Percentiles rank a stretch among this genome's conserved stretches.
Evolutionary conservation across 176 grass and related monocot species (phyloP).

Genomic region (Avena sativa): DNA sequence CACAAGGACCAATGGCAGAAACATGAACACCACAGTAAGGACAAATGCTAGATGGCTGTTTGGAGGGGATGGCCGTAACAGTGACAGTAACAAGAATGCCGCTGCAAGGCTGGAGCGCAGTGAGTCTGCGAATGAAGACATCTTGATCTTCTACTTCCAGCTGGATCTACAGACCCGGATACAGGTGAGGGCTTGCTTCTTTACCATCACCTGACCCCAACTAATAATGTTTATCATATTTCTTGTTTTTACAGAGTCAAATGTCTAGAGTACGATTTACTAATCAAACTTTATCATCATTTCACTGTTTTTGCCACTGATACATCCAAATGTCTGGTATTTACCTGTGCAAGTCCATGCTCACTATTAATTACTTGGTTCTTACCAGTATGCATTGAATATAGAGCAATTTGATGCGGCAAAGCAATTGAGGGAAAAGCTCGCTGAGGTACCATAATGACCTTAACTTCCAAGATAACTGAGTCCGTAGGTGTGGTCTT

Average conservation of each 20-base stretch:
- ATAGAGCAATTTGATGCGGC: constrained; percentile 90
- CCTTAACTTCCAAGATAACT: constrained; percentile 31
- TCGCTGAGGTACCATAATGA: constrained; percentile 66
- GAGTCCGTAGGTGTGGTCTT: constrained; percentile 8
- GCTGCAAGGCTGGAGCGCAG: constrained; percentile 78
- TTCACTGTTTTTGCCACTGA: neutral
- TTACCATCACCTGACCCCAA: neutral
- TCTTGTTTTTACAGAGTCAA: neutral
- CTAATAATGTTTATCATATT: neutral
- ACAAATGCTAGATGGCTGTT: constrained; percentile 62
- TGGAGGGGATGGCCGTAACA: constrained; percentile 64
- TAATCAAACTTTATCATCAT: neutral
- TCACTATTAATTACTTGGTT: constrained; percentile 43
- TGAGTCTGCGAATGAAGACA: constrained; percentile 92
- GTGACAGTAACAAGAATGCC: constrained; percentile 38
- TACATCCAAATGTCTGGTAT: constrained; percentile 18
- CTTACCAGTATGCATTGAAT: constrained; percentile 88
- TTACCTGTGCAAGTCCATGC: constrained; percentile 5
- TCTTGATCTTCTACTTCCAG: constrained; percentile 97
- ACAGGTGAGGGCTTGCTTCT: constrained; percentile 56
- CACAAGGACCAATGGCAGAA: constrained; percentile 14
- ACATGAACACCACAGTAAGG: constrained; percentile 26
- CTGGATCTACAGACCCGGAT: constrained; percentile 85
- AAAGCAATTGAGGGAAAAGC: constrained; percentile 87
- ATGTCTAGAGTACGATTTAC: neutral